Conservation (phyloP, 495 filamentous ascomycete genomes). For the Aspergillus homomorphus region DNA sequence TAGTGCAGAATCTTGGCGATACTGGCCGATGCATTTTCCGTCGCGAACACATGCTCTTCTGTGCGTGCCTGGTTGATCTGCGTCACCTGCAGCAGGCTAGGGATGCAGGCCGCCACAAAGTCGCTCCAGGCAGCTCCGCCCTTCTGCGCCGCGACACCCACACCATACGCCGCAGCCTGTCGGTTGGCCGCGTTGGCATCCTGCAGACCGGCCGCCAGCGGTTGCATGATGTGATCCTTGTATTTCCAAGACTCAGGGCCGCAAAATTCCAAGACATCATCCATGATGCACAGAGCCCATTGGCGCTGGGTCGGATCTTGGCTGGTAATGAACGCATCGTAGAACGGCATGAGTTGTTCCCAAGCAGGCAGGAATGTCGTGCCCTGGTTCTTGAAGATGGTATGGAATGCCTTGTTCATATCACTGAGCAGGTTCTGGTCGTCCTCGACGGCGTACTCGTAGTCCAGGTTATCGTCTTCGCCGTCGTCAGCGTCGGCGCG, state of each 20-base stretch:
- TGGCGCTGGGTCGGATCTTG: slow-evolving; percentile 88
- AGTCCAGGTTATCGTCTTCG: slow-evolving; percentile 70
- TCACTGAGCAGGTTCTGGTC: slow-evolving; percentile 95
- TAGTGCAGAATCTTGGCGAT: slow-evolving; percentile 95
- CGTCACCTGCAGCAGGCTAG: slow-evolving; percentile 78
- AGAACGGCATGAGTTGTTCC: slow-evolving; percentile 79
- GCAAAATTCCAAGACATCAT: slow-evolving; percentile 97
- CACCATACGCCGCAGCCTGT: slow-evolving; percentile 94
- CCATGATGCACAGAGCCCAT: slow-evolving; percentile 98
- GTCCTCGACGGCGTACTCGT: slow-evolving; percentile 85
- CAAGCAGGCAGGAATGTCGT: slow-evolving; percentile 78
- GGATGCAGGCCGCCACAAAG: slow-evolving; percentile 75
- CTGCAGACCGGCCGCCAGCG: slow-evolving; percentile 75
- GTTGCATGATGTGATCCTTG: slow-evolving; percentile 77
- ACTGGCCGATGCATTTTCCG: slow-evolving; percentile 94
- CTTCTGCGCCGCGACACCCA: slow-evolving; percentile 92
- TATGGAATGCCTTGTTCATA: slow-evolving; percentile 99
- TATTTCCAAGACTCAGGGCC: slow-evolving; percentile 79
- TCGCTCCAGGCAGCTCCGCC: slow-evolving; percentile 80
- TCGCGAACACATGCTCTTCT: slow-evolving; percentile 95
- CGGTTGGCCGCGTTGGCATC: slow-evolving; percentile 88
- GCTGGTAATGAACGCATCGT: slow-evolving; percentile 80
- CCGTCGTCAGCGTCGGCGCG: slow-evolving; percentile 74
- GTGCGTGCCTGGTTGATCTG: slow-evolving; percentile 73
- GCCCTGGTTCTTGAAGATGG: slow-evolving; percentile 95